These are phyloP conservation scores for Pestalotiopsis fici DNA, from an alignment of 2,329 filamentous ascomycete species.

Conservation along the genomic window DNA sequence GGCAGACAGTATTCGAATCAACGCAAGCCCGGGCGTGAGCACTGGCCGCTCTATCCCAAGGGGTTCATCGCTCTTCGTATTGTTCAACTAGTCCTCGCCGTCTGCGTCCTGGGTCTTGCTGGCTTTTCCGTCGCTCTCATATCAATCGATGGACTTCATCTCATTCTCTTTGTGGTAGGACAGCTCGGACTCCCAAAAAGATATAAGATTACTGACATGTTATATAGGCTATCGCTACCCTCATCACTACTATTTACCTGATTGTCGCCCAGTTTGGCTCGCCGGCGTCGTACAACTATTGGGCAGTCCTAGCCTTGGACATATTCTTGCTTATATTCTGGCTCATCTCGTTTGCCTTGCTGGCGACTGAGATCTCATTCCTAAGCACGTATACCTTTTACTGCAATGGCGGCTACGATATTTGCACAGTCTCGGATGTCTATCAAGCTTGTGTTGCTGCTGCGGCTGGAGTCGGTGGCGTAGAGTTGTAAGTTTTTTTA, in stretches of 20 bases:
- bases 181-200: conserved; percentile 11
- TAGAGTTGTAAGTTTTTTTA: conserved; percentile 42
- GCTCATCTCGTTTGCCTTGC: conserved; percentile 44
- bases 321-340: conserved; percentile 54
- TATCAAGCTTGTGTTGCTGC: conserved; percentile 31
- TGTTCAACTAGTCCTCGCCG: conserved; percentile 44
- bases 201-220: not conserved
- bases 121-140: conserved; percentile 42
- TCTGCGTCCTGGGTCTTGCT: conserved; percentile 47
- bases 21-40: conserved; percentile 40
- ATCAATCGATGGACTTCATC: conserved; percentile 23
- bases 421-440: conserved; percentile 11
- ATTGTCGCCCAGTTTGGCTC: conserved; percentile 42
- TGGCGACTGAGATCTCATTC: conserved; percentile 36
- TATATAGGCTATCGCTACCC: conserved; percentile 39
- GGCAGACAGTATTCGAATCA: conserved; percentile 27
- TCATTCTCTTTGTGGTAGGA: conserved; percentile 42
- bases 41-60: conserved; percentile 45
- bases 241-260: conserved; percentile 48
- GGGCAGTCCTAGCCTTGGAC: conserved; percentile 52
- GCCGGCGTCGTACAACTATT: conserved; percentile 52
- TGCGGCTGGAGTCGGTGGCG: conserved; percentile 39
- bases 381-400: conserved; percentile 19
- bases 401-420: conserved; percentile 20
- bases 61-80: conserved; percentile 45